Conservation (phyloP, 2,329 filamentous ascomycete genomes). For the Talaromyces sp. region DNA sequence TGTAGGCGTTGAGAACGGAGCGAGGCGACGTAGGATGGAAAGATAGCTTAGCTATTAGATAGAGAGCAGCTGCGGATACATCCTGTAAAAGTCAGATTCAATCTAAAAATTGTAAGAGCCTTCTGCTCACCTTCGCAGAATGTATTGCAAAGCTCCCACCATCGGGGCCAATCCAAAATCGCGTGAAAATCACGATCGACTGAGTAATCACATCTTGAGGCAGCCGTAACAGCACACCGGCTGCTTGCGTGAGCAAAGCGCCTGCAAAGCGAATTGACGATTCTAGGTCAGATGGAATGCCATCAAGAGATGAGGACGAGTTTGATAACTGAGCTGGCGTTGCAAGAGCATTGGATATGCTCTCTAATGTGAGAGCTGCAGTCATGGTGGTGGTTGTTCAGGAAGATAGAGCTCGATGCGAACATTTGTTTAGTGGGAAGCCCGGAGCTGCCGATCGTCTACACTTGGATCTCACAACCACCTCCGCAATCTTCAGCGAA, state of each 20-base stretch:
- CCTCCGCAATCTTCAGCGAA: neutral
- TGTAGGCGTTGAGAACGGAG: constrained; percentile 79
- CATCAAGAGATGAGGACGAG: constrained; percentile 44
- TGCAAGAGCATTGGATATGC: constrained; percentile 45
- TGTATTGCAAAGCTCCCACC: constrained; percentile 44
- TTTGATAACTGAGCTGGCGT: constrained; percentile 44
- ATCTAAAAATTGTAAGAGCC: too few species aligned
- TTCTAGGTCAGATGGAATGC: constrained; percentile 41
- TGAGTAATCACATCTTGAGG: constrained; percentile 83
- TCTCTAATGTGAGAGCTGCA: constrained; percentile 28
- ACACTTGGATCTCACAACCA: neutral
- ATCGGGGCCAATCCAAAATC: constrained; percentile 66
- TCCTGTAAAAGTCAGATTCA: constrained; percentile 51
- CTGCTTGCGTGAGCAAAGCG: constrained; percentile 45
- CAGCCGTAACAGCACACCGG: constrained; percentile 68
- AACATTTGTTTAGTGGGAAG: neutral
- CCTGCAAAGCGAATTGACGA: constrained; percentile 45
- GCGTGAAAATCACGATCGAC: constrained; percentile 74
- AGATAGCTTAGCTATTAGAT: constrained; percentile 78
- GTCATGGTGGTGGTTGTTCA: constrained; percentile 25
- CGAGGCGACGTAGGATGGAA: constrained; percentile 70
- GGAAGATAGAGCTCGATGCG: neutral
- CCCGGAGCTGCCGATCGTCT: neutral
- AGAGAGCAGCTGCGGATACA: constrained; percentile 75
- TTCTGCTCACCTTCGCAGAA: constrained; percentile 37